These are phyloP conservation scores for Lichtheimia ornata DNA, from an alignment of 371 early-diverging fungal species.

Conservation along the genomic window DNA sequence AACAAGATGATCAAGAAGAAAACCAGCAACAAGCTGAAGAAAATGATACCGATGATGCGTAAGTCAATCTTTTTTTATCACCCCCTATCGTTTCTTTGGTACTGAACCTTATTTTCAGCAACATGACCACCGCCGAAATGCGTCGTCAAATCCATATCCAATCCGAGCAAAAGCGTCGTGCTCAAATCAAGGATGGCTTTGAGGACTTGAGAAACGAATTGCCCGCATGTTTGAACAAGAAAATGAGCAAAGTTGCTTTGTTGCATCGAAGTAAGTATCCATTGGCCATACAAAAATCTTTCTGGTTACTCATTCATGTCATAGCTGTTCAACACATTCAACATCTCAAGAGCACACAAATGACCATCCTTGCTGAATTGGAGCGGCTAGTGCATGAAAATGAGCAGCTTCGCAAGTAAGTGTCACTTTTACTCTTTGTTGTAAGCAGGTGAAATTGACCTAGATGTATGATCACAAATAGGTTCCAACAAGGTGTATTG, in stretches of 20 bases:
- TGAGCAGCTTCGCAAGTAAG: constrained; percentile 32
- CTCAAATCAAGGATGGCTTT: constrained; percentile 51
- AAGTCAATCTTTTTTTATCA: not conserved
- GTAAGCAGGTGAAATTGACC: not conserved
- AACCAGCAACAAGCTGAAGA: not conserved
- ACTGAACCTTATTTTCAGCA: not conserved
- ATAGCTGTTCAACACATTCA: constrained; percentile 35
- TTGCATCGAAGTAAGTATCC: constrained; percentile 33
- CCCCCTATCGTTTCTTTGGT: not conserved
- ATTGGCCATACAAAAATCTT: not conserved
- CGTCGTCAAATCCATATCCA: constrained; percentile 52
- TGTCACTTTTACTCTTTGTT: not conserved
- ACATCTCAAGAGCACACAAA: constrained; percentile 34
- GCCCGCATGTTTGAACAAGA: constrained; percentile 39
- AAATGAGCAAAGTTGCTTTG: constrained; percentile 46
- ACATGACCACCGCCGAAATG: constrained; percentile 30
- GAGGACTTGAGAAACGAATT: constrained; percentile 41
- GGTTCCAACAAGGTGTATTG: constrained; percentile 49
- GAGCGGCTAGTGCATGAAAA: constrained; percentile 35
- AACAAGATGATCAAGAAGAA: constrained; percentile 4
- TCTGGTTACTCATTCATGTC: not conserved
- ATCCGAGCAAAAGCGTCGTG: constrained; percentile 49
- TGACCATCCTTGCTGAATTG: constrained; percentile 30
- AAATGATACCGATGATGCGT: constrained; percentile 1
- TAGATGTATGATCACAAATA: constrained; percentile 4